phyloP scores from a whole-genome alignment of 2,329 filamentous ascomycete genomes.

The Diaporthe sp. region DNA sequence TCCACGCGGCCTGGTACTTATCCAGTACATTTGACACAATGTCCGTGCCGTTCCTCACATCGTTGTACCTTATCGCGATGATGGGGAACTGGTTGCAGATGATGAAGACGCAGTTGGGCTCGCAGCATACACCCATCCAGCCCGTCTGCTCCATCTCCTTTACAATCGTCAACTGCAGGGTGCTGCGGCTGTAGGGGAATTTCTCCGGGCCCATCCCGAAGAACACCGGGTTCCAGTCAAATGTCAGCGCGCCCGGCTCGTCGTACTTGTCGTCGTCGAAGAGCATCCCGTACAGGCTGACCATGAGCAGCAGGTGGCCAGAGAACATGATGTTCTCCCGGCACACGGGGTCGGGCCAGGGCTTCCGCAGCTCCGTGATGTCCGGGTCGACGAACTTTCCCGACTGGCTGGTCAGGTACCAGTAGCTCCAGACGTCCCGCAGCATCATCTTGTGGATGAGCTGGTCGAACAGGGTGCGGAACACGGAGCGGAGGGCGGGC shows the following conservation, averaged over 20 bases:
- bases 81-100: conserved; percentile 57
- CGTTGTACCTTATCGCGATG: conserved; percentile 50
- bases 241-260: conserved; percentile 44
- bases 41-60: conserved; percentile 46
- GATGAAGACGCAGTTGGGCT: conserved; percentile 52
- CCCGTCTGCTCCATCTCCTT: conserved; percentile 50
- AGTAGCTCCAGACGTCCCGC: conserved; percentile 54
- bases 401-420: conserved; percentile 50
- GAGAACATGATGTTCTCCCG: conserved; percentile 52
- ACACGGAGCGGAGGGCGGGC: conserved; percentile 46
- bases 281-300: conserved; percentile 45
- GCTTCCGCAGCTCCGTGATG: conserved; percentile 50
- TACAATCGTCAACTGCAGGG: conserved; percentile 47
- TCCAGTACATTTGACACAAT: conserved; percentile 44
- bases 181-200: conserved; percentile 45
- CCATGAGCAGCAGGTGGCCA: conserved; percentile 21
- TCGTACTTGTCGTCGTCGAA: conserved; percentile 54
- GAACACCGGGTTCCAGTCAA: conserved; percentile 52
- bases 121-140: conserved; percentile 55
- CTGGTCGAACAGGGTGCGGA: conserved; percentile 46
- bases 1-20: conserved; percentile 50
- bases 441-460: conserved; percentile 54
- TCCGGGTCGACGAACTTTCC: conserved; percentile 48
- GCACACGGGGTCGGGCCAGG: conserved; percentile 53
- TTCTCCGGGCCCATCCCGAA: conserved; percentile 49